A percentile compares a stretch with the other conserved stretches of the same genome.
These are phyloP conservation scores for Yamadazyma diospyri DNA, from an alignment of 1,139 yeast genomes.

Conservation along the genomic window DNA sequence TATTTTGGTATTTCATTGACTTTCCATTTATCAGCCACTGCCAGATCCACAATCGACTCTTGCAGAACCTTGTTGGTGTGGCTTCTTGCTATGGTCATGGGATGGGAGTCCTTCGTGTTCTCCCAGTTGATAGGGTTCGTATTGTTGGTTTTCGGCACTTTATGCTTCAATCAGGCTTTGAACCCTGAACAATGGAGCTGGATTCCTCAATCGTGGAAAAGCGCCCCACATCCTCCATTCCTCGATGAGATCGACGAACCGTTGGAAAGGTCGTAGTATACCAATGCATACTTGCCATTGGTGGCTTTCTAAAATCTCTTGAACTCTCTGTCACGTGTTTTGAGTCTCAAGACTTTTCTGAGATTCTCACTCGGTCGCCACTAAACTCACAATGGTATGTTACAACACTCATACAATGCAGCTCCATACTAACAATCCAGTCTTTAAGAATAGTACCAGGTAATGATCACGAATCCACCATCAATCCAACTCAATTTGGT, in stretches of 20 bases:
- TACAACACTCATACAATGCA: too few relatives aligned
- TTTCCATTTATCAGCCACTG: conserved; percentile 64
- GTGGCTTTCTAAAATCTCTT: background rate
- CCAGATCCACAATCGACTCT: conserved; percentile 77
- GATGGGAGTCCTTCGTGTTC: conserved; percentile 70
- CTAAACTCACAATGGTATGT: conserved; percentile 10
- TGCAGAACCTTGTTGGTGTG: conserved; percentile 76
- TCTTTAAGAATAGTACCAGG: conserved; percentile 52
- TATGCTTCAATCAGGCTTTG: conserved; percentile 70
- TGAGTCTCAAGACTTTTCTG: too few relatives aligned
- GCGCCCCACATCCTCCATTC: conserved; percentile 5
- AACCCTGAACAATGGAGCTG: conserved; percentile 42
- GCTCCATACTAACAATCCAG: conserved; percentile 20
- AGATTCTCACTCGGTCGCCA: conserved; percentile 7
- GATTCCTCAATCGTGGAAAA: conserved; percentile 44
- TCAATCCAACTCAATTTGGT: conserved; percentile 48
- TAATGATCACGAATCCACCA: conserved; percentile 34
- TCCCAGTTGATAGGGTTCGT: conserved; percentile 66
- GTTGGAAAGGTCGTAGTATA: conserved; percentile 11
- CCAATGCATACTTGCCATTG: background rate
- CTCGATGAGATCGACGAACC: conserved; percentile 28
- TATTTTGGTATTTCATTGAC: conserved; percentile 74
- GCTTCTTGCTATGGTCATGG: conserved; percentile 67
- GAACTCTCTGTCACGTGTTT: too few relatives aligned
- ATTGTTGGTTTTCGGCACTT: conserved; percentile 66